Percentiles rank a stretch among this genome's conserved stretches.
Evolutionary conservation across 306 rosid genomes (phyloP).

Genomic region (Fragaria vesca): DNA sequence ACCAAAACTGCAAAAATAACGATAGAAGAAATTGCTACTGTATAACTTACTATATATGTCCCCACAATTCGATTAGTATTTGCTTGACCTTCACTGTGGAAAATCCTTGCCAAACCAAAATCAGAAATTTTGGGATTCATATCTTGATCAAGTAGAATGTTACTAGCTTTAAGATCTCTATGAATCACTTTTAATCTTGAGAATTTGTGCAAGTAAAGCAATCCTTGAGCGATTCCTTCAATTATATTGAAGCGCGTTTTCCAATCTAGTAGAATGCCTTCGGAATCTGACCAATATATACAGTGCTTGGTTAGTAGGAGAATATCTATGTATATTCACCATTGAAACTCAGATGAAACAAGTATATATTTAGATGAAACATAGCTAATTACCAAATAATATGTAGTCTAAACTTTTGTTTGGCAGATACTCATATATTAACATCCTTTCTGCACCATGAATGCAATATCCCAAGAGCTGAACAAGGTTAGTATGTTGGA

Average conservation of each 20-base stretch:
- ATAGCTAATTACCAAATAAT: not conserved
- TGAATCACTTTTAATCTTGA: conserved; percentile 1
- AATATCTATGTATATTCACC: not conserved
- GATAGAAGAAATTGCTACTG: not conserved
- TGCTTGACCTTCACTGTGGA: not conserved
- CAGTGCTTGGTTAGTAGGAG: not conserved
- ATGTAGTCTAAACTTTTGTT: conserved; percentile 5
- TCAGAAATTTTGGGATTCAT: conserved; percentile 17
- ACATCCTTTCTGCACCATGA: conserved; percentile 8
- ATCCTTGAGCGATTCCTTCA: conserved; percentile 12
- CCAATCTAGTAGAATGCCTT: conserved; percentile 12
- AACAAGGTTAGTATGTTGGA: conserved; percentile 15
- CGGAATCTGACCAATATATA: not conserved
- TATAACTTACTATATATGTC: not conserved
- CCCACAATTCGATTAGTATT: not conserved
- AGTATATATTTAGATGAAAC: not conserved
- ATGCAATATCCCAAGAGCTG: conserved; percentile 10
- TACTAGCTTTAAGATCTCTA: not conserved
- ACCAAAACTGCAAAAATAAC: not conserved
- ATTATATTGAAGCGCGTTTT: not conserved
- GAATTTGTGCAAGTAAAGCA: conserved; percentile 10
- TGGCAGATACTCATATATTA: conserved; percentile 11
- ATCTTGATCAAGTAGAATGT: conserved; percentile 11
- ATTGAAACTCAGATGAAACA: not conserved
- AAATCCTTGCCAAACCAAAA: conserved; percentile 18